These are phyloP conservation scores for Xylaria flabelliformis DNA, from an alignment of 495 filamentous ascomycete genomes.

Conservation along the genomic window DNA sequence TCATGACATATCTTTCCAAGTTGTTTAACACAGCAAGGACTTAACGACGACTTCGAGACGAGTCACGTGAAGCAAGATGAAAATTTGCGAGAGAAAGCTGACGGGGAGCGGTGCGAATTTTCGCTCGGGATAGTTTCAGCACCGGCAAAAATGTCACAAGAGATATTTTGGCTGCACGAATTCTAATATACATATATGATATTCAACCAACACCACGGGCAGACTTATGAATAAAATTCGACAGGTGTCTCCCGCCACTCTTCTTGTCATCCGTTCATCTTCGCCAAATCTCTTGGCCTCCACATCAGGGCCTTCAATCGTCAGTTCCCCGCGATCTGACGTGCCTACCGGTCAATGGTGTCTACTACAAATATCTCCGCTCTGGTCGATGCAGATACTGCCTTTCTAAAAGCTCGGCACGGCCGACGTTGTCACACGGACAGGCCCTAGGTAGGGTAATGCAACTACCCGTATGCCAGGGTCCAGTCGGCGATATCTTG, in stretches of 20 bases:
- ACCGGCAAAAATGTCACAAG: not conserved
- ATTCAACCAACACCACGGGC: not conserved
- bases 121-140: not conserved
- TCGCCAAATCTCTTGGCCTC: not conserved
- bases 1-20: not conserved
- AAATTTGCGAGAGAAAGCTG: not conserved
- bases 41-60: not conserved
- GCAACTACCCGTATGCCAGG: too few species aligned
- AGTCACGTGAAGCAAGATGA: not conserved
- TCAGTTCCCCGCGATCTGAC: not conserved
- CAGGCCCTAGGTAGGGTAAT: too few species aligned
- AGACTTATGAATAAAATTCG: not conserved
- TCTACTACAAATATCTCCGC: too few species aligned
- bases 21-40: not conserved
- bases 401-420: not conserved
- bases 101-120: not conserved
- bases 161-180: not conserved
- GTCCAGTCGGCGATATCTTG: too few species aligned
- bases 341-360: not conserved
- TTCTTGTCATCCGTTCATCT: not conserved
- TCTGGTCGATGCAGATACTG: too few species aligned
- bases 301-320: not conserved
- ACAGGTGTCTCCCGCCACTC: not conserved
- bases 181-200: too few species aligned
- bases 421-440: too few species aligned